A percentile compares a stretch with the other conserved stretches of the same genome.
phyloP scores from a whole-genome alignment of 768 basidiomycete genomes.

The Rhizopogon roseolus region DNA sequence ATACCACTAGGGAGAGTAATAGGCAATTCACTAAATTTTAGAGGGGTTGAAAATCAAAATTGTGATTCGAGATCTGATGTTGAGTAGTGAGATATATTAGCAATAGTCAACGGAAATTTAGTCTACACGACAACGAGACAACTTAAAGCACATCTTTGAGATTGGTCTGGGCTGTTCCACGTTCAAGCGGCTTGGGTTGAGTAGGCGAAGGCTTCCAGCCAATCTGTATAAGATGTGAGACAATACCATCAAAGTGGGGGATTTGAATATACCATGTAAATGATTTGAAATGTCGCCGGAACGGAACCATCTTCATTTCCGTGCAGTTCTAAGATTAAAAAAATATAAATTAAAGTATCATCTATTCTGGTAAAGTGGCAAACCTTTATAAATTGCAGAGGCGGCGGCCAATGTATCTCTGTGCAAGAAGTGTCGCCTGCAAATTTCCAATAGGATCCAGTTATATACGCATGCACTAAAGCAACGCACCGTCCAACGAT shows the following conservation, averaged over 20 bases:
- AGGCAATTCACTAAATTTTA: background rate
- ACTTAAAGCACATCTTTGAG: constrained; percentile 55
- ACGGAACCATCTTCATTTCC: constrained; percentile 79
- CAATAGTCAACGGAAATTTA: background rate
- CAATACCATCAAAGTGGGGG: background rate
- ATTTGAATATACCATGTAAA: constrained; percentile 69
- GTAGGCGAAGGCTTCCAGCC: constrained; percentile 75
- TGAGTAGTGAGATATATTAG: background rate
- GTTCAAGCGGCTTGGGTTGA: constrained; percentile 61
- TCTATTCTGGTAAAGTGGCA: constrained; percentile 5
- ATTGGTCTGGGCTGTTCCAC: constrained; percentile 57
- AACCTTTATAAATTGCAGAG: constrained; percentile 90
- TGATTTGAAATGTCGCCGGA: constrained; percentile 94
- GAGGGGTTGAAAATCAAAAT: background rate
- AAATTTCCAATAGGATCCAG: background rate
- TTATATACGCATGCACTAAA: background rate
- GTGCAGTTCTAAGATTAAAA: constrained; percentile 61
- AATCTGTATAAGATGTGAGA: constrained; percentile 41
- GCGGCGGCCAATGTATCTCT: constrained; percentile 90
- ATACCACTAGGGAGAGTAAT: background rate
- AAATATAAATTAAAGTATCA: background rate
- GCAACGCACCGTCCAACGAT: constrained; percentile 68
- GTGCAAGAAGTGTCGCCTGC: constrained; percentile 62
- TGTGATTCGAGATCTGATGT: background rate
- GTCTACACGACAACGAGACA: background rate